A percentile compares a stretch with the other conserved stretches of the same genome.
Evolutionary conservation across 2,329 filamentous ascomycete genomes (phyloP).

Genomic region (Aspergillus persii): DNA sequence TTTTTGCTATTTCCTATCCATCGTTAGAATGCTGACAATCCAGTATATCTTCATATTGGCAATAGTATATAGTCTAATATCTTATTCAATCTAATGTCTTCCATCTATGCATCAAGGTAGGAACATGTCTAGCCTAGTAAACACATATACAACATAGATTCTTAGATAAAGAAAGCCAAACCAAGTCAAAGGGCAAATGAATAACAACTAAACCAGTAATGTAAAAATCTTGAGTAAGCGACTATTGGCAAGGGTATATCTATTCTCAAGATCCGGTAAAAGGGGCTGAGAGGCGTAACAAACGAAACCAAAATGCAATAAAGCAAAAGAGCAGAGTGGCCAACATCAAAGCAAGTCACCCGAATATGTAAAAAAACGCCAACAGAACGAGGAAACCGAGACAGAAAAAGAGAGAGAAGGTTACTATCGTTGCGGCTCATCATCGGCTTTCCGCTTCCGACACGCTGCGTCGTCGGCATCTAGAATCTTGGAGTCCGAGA

Average conservation of each 20-base stretch:
- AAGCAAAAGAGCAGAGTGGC: slow-evolving; percentile 2
- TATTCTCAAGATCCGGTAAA: neutral
- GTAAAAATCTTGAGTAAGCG: neutral
- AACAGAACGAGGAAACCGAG: neutral
- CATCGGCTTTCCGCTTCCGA: slow-evolving; percentile 32
- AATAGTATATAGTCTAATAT: neutral
- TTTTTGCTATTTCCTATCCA: neutral
- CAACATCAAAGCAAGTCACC: neutral
- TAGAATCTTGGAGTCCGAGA: slow-evolving; percentile 33
- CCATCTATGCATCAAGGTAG: neutral
- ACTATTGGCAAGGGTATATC: slow-evolving; percentile 9
- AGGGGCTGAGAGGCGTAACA: neutral
- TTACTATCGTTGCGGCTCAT: slow-evolving; percentile 24
- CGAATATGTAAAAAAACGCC: too few relatives aligned
- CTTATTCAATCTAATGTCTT: neutral
- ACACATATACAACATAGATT: neutral
- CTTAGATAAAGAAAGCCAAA: neutral
- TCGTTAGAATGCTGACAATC: neutral
- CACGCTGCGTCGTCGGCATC: slow-evolving; percentile 22
- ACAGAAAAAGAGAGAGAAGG: neutral
- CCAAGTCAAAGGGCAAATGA: neutral
- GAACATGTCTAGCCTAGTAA: neutral
- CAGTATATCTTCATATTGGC: neutral
- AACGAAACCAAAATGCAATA: slow-evolving; percentile 11
- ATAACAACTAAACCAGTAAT: neutral